These are phyloP conservation scores for Neofusicoccum cordaticola DNA, from an alignment of 2,329 filamentous ascomycete genomes.

Conservation along the genomic window DNA sequence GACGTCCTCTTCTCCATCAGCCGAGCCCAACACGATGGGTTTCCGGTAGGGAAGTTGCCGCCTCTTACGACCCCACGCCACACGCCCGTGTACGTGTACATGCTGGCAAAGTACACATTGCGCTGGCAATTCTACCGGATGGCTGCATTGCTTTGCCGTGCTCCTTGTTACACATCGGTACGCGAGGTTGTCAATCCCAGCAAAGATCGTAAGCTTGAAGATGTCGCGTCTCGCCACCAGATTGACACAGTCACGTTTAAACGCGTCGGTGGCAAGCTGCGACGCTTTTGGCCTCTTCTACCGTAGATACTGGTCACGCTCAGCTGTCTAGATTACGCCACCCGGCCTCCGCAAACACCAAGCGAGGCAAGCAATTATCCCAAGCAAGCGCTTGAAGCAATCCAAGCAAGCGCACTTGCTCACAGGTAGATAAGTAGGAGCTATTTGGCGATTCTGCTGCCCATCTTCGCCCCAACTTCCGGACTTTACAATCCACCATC, in stretches of 20 bases:
- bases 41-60: constrained; percentile 29
- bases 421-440: neutral
- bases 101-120: constrained; percentile 45
- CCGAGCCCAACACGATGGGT: too few relatives aligned
- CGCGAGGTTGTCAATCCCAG: constrained; percentile 47
- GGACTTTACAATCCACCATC: too few relatives aligned
- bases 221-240: constrained; percentile 40
- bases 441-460: neutral
- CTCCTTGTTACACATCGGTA: constrained; percentile 25
- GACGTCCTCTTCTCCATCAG: constrained; percentile 35
- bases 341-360: too few relatives aligned
- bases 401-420: too few relatives aligned
- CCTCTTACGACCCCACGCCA: neutral
- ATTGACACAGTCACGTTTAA: constrained; percentile 35
- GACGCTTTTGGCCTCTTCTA: constrained; percentile 38
- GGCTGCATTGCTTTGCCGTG: constrained; percentile 33
- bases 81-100: constrained; percentile 39
- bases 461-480: neutral
- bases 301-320: constrained; percentile 18
- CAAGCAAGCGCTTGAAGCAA: too few relatives aligned
- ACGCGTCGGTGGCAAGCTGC: constrained; percentile 26
- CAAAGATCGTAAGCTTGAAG: constrained; percentile 34
- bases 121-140: constrained; percentile 43
- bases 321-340: too few relatives aligned
- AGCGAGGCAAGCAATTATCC: too few relatives aligned